These are phyloP conservation scores for Petunia hybrid DNA, from an alignment of 305 asterid species.

Conservation along the genomic window DNA sequence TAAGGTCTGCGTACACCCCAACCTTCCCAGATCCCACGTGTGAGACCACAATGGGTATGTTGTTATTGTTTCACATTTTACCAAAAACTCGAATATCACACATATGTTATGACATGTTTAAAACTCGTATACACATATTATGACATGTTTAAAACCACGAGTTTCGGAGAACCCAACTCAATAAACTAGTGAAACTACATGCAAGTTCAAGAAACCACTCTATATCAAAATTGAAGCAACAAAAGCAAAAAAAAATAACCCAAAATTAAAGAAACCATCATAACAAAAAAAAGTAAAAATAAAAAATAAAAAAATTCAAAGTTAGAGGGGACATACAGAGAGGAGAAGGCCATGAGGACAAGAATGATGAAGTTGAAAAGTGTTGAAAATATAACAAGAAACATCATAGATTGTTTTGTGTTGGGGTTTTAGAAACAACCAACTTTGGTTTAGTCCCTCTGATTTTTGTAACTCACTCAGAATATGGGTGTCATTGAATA, in stretches of 20 bases:
- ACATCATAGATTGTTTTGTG: constrained; percentile 61
- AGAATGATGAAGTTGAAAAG: constrained; percentile 72
- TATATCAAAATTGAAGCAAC: background rate
- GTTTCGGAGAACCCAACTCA: background rate
- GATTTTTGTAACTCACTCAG: constrained; percentile 64
- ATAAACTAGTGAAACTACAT: background rate
- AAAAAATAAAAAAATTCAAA: no score
- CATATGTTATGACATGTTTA: no score
- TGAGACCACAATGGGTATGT: no score
- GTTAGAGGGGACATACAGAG: constrained; percentile 47
- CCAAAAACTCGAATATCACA: no score
- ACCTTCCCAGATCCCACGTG: no score
- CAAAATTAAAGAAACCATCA: background rate
- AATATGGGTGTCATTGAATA: constrained; percentile 65
- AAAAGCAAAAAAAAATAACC: background rate
- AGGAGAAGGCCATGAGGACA: constrained; percentile 86
- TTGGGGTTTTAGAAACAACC: constrained; percentile 74
- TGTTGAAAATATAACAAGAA: constrained; percentile 57
- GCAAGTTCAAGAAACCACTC: background rate
- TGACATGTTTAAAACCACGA: no score
- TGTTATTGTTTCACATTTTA: no score
- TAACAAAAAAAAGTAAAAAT: background rate
- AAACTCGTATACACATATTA: no score
- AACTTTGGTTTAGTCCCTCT: constrained; percentile 66
- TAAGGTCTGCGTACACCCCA: no score